Evolutionary conservation across 805 yeast species (phyloP).

Genomic region (Diddensiella transvaalensis): DNA sequence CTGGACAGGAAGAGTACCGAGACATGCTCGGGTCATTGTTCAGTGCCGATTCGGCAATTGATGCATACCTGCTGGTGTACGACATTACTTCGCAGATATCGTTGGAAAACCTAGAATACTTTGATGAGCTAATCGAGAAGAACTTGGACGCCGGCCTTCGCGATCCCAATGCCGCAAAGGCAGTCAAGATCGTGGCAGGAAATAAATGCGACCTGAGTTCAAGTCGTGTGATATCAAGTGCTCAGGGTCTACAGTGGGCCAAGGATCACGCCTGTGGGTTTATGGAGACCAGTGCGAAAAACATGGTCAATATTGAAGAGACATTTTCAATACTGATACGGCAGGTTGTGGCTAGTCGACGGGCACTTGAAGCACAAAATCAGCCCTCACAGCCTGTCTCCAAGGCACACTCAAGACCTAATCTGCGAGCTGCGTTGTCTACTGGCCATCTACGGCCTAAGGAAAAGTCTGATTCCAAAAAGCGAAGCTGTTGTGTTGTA

Average conservation of each 20-base stretch:
- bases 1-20: constrained; percentile 75
- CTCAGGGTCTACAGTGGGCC: constrained; percentile 56
- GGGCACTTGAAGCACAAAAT: background rate
- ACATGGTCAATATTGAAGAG: constrained; percentile 77
- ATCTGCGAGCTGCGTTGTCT: constrained; percentile 18
- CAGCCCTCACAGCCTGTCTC: background rate
- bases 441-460: constrained; percentile 14
- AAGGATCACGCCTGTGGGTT: constrained; percentile 62
- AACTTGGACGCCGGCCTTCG: constrained; percentile 59
- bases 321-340: constrained; percentile 67
- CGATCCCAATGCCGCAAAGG: constrained; percentile 37
- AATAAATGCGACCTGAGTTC: constrained; percentile 61
- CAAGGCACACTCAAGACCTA: constrained; percentile 9
- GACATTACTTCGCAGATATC: constrained; percentile 32
- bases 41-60: constrained; percentile 28
- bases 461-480: constrained; percentile 1
- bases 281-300: constrained; percentile 86
- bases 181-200: constrained; percentile 70
- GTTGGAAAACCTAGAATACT: constrained; percentile 31
- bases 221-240: constrained; percentile 52
- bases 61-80: constrained; percentile 34
- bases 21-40: constrained; percentile 47
- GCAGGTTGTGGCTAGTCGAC: constrained; percentile 36
- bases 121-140: constrained; percentile 47
- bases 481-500: constrained; percentile 13